Evolutionary conservation across 768 basidiomycete genomes (phyloP).

Genomic region (Austroboletus festivus): DNA sequence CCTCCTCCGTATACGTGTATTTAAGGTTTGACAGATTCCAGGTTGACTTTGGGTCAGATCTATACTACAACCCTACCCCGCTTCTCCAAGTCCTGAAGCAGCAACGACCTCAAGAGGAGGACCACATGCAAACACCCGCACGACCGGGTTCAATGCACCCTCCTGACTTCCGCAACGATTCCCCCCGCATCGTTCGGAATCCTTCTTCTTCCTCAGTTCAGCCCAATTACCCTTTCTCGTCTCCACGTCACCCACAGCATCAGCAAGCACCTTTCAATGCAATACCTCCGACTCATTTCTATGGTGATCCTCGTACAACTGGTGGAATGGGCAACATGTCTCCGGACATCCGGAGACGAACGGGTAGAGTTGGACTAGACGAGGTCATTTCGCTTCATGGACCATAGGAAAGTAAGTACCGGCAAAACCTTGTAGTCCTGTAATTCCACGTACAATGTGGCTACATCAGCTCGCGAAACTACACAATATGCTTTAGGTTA

Average conservation of each 20-base stretch:
- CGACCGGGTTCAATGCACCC: constrained; percentile 31
- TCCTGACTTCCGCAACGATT: constrained; percentile 33
- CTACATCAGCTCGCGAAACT: background rate
- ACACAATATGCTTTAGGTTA: background rate
- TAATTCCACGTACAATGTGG: background rate
- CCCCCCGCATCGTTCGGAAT: constrained; percentile 32
- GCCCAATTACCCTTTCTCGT: constrained; percentile 28
- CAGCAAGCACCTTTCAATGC: constrained; percentile 26
- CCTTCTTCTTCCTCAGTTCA: constrained; percentile 28
- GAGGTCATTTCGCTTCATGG: constrained; percentile 34
- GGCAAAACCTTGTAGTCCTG: constrained; percentile 10
- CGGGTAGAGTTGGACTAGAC: constrained; percentile 30
- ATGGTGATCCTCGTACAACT: constrained; percentile 29
- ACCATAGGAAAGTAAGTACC: constrained; percentile 7
- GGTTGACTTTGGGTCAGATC: constrained; percentile 67
- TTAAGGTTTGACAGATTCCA: constrained; percentile 50
- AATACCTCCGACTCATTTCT: constrained; percentile 43
- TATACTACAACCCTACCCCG: constrained; percentile 70
- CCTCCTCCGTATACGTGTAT: background rate
- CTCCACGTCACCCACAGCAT: constrained; percentile 33
- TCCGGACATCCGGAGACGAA: constrained; percentile 32
- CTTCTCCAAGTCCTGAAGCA: constrained; percentile 51
- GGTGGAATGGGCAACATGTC: constrained; percentile 37
- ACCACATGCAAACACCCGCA: constrained; percentile 18
- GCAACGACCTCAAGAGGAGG: constrained; percentile 30